Conservation (phyloP, 352 stramenopile species). For the Phytopythium sindhum region DNA sequence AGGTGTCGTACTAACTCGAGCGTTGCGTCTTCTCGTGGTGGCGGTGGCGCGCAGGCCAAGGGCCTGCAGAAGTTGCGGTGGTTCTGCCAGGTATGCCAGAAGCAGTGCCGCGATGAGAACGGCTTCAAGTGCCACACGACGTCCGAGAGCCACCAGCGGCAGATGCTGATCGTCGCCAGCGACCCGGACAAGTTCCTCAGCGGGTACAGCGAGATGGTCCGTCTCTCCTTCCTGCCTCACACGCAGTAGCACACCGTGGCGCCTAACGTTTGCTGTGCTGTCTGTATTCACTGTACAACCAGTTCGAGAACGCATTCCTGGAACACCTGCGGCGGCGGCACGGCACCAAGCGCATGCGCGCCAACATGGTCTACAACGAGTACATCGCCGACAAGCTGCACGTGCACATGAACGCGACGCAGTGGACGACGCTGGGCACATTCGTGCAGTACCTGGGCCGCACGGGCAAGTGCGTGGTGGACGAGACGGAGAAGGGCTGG, state of each 20-base stretch:
- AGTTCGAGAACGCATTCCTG: conserved; percentile 96
- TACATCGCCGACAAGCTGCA: conserved; percentile 99
- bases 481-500: conserved; percentile 99
- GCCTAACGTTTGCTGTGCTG: background rate
- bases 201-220: conserved; percentile 77
- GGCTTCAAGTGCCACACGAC: conserved; percentile 99
- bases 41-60: conserved; percentile 60
- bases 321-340: conserved; percentile 93
- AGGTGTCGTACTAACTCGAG: background rate
- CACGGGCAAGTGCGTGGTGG: conserved; percentile 94
- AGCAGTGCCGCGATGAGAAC: conserved; percentile 99
- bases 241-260: too few species aligned
- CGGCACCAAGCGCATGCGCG: conserved; percentile 95
- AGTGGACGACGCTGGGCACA: conserved; percentile 94
- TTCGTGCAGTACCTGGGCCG: conserved; percentile 99
- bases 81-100: conserved; percentile 99
- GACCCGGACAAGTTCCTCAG: conserved; percentile 95
- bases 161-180: conserved; percentile 98
- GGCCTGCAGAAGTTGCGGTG: conserved; percentile 98
- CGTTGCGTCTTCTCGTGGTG: background rate
- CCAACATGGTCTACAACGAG: conserved; percentile 98
- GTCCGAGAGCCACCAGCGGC: conserved; percentile 96
- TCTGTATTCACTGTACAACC: background rate
- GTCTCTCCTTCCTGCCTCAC: background rate
- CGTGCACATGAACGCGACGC: conserved; percentile 99